Conservation (phyloP, 2,329 filamentous ascomycete genomes). For the Hymenotorrendiella dingleyae region DNA sequence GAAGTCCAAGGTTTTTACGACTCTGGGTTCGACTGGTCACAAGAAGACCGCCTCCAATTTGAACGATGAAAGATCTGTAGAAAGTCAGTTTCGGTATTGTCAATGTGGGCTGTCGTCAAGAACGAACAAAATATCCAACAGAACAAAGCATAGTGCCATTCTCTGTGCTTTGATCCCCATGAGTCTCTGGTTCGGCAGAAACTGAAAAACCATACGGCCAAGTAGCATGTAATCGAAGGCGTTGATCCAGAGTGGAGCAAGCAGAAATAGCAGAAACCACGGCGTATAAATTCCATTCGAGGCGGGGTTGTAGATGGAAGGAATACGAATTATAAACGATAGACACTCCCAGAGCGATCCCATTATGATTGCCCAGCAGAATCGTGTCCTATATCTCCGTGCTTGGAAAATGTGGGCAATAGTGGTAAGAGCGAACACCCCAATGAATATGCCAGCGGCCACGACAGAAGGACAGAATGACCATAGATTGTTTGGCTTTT, state of each 20-base stretch:
- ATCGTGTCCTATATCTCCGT: conserved; percentile 30
- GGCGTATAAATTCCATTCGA: conserved; percentile 12
- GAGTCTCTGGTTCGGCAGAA: conserved; percentile 31
- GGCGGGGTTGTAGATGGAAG: conserved; percentile 27
- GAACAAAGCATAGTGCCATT: conserved; percentile 38
- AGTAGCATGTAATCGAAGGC: conserved; percentile 25
- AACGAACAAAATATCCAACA: conserved; percentile 34
- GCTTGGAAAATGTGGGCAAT: conserved; percentile 31
- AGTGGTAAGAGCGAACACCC: conserved; percentile 30
- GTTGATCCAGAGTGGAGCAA: conserved; percentile 20
- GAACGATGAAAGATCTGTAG: conserved; percentile 23
- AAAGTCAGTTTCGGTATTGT: not conserved
- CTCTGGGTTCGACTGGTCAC: conserved; percentile 5
- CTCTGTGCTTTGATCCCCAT: conserved; percentile 22
- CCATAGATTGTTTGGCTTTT: conserved; percentile 19
- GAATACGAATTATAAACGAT: conserved; percentile 12
- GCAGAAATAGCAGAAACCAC: conserved; percentile 13
- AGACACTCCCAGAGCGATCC: conserved; percentile 14
- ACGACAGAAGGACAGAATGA: conserved; percentile 32
- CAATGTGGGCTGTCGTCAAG: not conserved
- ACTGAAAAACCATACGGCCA: conserved; percentile 23
- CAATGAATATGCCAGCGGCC: conserved; percentile 31
- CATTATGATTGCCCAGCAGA: conserved; percentile 40
- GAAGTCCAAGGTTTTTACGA: conserved; percentile 6
- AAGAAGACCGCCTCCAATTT: conserved; percentile 11